Evolutionary conservation across 2,329 filamentous ascomycete genomes (phyloP), one percentile per base, ranked within the genome.

Genomic region (Arthrobotrys sphaeroides): DNA sequence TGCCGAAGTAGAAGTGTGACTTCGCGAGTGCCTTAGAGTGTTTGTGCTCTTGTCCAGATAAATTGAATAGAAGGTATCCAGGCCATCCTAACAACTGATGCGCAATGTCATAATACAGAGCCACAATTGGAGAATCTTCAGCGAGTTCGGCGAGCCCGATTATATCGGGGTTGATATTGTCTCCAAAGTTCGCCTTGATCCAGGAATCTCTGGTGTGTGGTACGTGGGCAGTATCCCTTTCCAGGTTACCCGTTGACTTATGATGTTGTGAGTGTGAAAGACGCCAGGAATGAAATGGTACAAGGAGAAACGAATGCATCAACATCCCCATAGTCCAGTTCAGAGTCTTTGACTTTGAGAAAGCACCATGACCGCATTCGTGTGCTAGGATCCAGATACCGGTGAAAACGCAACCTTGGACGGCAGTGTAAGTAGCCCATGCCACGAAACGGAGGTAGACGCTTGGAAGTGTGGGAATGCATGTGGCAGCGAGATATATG

Each of bases 271-370:
- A 86, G 82, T 92, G 90, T 31, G 87, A 89, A 81, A 88, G 88
- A 83, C 90, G 89, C 90, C 90, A 92, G 55, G 87, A 88, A 83
- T 91, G 91, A 83, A 89, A 92, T 2, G 90, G 90, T 1, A 90
- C 89, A 77, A 90, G 82, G 40, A 91, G 84, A 73, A 86, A 84
- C 5, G 88, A 90, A 84, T 92, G 90, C n/a, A 88, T 82, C 55
- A 86, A 81, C 84, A 89, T 90, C 73, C 90, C 90, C 67, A 89
- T 83, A 13, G 85, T 81, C 79, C 90, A 86, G 81, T 91, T 91
- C 77, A 90, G 80, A 31, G 78, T 80, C 53, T 83, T 83, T 81
- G 87, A 84, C 20, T 83, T 81, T n/a, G 88, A 90, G 81, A 91
- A 90, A 53, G 89, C 88, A 16, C 88, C 87, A 81, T 92, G 90